phyloP scores from a whole-genome alignment of 176 grass and related monocot species.

The Musa schizocarpa region DNA sequence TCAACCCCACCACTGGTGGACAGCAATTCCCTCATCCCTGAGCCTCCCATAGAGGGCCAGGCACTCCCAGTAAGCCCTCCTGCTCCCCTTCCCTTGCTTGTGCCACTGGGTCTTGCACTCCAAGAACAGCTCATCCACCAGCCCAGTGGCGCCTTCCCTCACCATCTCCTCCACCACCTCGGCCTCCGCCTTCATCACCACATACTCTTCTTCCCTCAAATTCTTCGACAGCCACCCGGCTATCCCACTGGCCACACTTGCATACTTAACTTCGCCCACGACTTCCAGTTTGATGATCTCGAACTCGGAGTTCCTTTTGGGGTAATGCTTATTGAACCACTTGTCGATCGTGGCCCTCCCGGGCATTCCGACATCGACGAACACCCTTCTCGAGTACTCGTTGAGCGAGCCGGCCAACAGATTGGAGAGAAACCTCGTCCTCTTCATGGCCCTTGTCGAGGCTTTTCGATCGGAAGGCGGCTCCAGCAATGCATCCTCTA shows the following conservation, averaged over 20 bases:
- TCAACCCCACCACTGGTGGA: conserved; percentile 38
- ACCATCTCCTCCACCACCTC: conserved; percentile 4
- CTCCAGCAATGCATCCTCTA: conserved; percentile 14
- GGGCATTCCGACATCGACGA: conserved; percentile 13
- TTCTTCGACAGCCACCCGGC: conserved; percentile 27
- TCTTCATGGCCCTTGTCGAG: not conserved
- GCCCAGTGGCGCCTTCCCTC: not conserved
- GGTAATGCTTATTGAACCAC: conserved; percentile 26
- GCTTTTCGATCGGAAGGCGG: not conserved
- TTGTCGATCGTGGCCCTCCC: conserved; percentile 2
- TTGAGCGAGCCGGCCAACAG: conserved; percentile 11
- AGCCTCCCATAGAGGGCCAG: conserved; percentile 28
- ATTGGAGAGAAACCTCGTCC: conserved; percentile 23
- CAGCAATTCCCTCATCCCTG: conserved; percentile 23
- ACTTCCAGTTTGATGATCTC: conserved; percentile 26
- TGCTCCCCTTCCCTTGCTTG: not conserved
- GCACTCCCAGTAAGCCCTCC: conserved; percentile 26
- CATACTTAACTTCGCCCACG: not conserved
- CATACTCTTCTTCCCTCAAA: conserved; percentile 24
- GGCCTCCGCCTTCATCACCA: conserved; percentile 35
- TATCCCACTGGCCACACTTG: not conserved
- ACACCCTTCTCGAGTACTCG: conserved; percentile 15
- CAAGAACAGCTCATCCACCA: conserved; percentile 16
- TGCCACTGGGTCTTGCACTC: conserved; percentile 6
- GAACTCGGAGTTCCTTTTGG: conserved; percentile 17